Percentiles rank a stretch among this genome's conserved stretches.
Evolutionary conservation across 768 basidiomycete genomes (phyloP).

Genomic region (Russula vinacea): DNA sequence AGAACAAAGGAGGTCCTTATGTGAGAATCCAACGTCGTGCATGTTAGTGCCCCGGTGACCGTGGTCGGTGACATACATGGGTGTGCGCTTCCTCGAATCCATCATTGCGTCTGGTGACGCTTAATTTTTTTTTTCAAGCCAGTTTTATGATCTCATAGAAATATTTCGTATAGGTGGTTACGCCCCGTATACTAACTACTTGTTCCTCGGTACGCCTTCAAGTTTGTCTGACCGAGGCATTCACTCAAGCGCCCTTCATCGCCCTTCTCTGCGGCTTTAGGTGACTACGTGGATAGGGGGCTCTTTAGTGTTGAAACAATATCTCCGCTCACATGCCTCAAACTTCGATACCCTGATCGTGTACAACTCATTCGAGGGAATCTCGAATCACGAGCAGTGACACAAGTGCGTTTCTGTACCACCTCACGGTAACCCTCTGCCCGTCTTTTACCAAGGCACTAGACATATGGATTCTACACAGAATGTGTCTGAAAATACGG

Average conservation of each 20-base stretch:
- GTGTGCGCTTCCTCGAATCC: conserved; percentile 48
- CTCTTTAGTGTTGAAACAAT: conserved; percentile 99
- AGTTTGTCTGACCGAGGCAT: conserved; percentile 13
- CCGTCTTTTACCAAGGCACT: conserved; percentile 22
- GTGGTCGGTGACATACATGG: conserved; percentile 99
- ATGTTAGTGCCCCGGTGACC: conserved; percentile 93
- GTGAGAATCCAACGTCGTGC: conserved; percentile 98
- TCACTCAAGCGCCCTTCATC: conserved; percentile 10
- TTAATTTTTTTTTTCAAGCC: conserved; percentile 52
- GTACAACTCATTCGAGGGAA: conserved; percentile 97
- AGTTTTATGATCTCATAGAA: conserved; percentile 99
- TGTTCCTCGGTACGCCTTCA: conserved; percentile 93
- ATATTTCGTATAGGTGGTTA: conserved; percentile 99
- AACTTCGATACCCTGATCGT: conserved; percentile 93
- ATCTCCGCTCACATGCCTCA: conserved; percentile 92
- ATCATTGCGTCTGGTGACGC: conserved; percentile 37
- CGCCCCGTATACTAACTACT: conserved; percentile 94
- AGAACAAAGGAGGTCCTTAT: conserved; percentile 99
- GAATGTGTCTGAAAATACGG: conserved; percentile 98
- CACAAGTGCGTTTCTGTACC: conserved; percentile 67
- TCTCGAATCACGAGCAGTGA: conserved; percentile 96
- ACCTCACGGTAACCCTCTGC: background rate
- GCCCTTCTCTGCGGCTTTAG: conserved; percentile 41
- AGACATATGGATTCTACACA: conserved; percentile 99
- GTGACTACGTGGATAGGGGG: conserved; percentile 97